Base-by-base conservation (phyloP, 1,284 basidiomycete genomes). In the Golubevia pallescens region DNA sequence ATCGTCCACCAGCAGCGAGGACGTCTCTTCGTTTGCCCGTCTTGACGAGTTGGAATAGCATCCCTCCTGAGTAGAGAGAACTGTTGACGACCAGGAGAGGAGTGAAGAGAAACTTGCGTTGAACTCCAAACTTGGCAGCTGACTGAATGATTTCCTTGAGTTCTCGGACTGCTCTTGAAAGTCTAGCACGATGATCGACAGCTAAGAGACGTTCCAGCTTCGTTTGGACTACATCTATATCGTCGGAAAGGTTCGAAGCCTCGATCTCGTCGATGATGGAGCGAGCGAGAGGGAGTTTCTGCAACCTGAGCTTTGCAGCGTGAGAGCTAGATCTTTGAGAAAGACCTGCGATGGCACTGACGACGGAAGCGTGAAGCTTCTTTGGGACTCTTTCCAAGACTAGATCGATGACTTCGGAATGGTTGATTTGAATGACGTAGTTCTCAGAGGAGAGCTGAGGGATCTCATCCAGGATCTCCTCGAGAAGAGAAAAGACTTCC, bases 1-100 rank as follows among this genome's bases (percentile, higher is more conserved):
- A 94, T 66, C 93, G 88, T 71, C 93, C 93, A 63, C 92, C 93
- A 3, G 90, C 90, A 28, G 92, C 93, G 21, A 95, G 88, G 13
- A 93, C 88, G 67, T 94, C 93, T 1, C 88, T 87, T 21, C 89
- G 89, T 79, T 91, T 93, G 70, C 88, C 90, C 57, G 88, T 89
- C 65, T 90, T 88, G 2, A 91, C 90, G 1, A 94, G 90, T 73
- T 93, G 92, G 65, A 94, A 89, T 58, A 92, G 88, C 21, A 93
- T 87, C 0, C 93, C 93, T 62, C 91, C 89, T 57, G 90, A 90
- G 87, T 93, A 93, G 74, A 90, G 88, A 0, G 86, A 84, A 71
- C 90, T 89, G 70, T 77, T 78, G 58, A 81, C 70, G 89, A 93
- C 91, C 20, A 86, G 71, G 48, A 94, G 86, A 0, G 93, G 93